phyloP scores from a whole-genome alignment of 208 protist genomes.

The Sergeia podlipaevii region DNA sequence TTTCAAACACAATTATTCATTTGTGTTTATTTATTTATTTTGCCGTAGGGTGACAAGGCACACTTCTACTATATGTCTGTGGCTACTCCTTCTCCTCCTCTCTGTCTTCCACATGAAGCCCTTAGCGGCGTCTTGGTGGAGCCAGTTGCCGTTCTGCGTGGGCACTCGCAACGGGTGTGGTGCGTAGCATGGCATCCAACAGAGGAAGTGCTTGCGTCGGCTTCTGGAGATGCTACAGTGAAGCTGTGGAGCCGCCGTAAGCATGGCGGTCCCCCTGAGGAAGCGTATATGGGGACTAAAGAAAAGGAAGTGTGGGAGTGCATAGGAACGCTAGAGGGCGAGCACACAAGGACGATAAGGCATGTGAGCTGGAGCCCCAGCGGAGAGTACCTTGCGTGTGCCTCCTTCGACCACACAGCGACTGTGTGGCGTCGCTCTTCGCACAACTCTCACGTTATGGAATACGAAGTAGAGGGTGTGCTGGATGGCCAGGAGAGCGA shows the following conservation, averaged over 20 bases:
- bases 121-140: constrained; percentile 17
- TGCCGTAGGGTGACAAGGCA: no score
- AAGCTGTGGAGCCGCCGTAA: constrained; percentile 42
- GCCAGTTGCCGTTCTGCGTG: constrained; percentile 38
- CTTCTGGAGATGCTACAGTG: constrained; percentile 67
- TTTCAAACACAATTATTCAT: no score
- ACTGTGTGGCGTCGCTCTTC: constrained; percentile 60
- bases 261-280: constrained; percentile 4
- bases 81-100: no score
- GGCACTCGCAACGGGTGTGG: constrained; percentile 82
- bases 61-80: no score
- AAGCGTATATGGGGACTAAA: neutral
- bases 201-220: constrained; percentile 64
- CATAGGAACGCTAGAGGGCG: constrained; percentile 52
- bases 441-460: constrained; percentile 17
- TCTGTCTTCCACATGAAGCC: constrained; percentile 10
- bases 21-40: no score
- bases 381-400: constrained; percentile 72
- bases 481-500: constrained; percentile 92
- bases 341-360: constrained; percentile 74
- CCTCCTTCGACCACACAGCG: constrained; percentile 80
- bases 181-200: constrained; percentile 77
- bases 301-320: constrained; percentile 29
- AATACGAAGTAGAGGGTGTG: constrained; percentile 70
- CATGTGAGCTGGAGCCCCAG: constrained; percentile 84